Evolutionary conservation across 805 yeast genomes (phyloP).

Genomic region (Isabelozyma rhagii): DNA sequence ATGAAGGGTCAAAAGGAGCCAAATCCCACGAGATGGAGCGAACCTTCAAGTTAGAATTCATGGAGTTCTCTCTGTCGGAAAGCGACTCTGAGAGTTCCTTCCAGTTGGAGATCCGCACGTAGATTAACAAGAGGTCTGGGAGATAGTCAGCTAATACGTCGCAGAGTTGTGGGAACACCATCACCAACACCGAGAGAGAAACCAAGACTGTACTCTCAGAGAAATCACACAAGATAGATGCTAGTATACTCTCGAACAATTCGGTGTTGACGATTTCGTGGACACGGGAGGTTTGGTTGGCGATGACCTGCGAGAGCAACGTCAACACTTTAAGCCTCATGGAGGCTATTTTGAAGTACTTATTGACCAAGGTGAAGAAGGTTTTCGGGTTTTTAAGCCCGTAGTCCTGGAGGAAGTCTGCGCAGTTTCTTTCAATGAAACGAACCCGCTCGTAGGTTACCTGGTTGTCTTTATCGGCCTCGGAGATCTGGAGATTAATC

Average conservation of each 20-base stretch:
- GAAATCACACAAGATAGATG: conserved; percentile 39
- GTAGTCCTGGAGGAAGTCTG: conserved; percentile 36
- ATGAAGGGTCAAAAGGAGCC: conserved; percentile 9
- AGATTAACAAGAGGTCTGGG: conserved; percentile 42
- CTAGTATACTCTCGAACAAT: conserved; percentile 34
- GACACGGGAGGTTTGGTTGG: conserved; percentile 21
- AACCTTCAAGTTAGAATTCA: conserved; percentile 5
- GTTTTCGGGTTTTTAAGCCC: conserved; percentile 35
- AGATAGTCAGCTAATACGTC: conserved; percentile 27
- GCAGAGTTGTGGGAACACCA: conserved; percentile 44
- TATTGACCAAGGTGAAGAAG: conserved; percentile 36
- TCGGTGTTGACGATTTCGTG: conserved; percentile 29
- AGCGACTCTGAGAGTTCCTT: conserved; percentile 11
- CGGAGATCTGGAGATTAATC: conserved; percentile 12
- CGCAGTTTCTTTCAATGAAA: conserved; percentile 45
- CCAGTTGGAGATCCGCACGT: conserved; percentile 37
- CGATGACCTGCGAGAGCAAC: conserved; percentile 31
- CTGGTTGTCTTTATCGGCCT: conserved; percentile 22
- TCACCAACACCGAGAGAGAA: conserved; percentile 25
- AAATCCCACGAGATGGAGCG: conserved; percentile 14
- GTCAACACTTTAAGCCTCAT: conserved; percentile 37
- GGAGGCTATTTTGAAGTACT: conserved; percentile 25
- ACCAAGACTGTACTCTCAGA: conserved; percentile 38
- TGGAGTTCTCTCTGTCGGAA: conserved; percentile 6
- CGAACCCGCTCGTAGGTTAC: conserved; percentile 47